Base-by-base conservation (phyloP, 2,329 filamentous ascomycete species). In the Nemania serpens region DNA sequence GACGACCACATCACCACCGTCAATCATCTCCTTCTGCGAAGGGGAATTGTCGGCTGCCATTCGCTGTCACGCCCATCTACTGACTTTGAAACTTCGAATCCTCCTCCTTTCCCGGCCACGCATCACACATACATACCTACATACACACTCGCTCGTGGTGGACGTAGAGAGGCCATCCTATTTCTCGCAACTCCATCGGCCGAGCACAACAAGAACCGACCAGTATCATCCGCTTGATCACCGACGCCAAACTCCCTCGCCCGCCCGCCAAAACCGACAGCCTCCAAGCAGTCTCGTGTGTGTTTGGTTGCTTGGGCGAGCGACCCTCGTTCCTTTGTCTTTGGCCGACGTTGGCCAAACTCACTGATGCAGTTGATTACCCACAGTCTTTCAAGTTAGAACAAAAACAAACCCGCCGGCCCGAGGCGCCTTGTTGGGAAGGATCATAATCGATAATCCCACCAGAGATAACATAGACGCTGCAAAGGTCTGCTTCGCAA, bases 341-440 rank as follows among this genome's bases (percentile, higher is more conserved):
- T 18, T 25, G 51, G 25, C 47, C 46, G 46, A 37, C 37, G 17
- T 41, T 59, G 46, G 25, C 43, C 45, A 41, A 50, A n/a, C 34
- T 37, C 48, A 39, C 58, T 55, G 48, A 69, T 69, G 65, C 66
- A 65, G 64, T 70, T 61, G 63, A 69, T 59, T 63, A 55, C 60
- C 47, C 36, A 61, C 58, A 20, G 43, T 55, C 63, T 64, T 66
- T 63, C 51, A 66, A 56, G 34, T 50, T 47, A 37, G 29, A 54
- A 60, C 45, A 34, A 29, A 54, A 60, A 33, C 59, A 58, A 66
- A 29, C 25, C 3, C 3, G 7, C 25, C 25, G 7, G 7, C 25
- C 67, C 47, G 66, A 58, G 58, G 54, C 59, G 62, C 46, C 53
- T 56, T 50, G n/a, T 58, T 50, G 59, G 36, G 54, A 54, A 57